Evolutionary conservation across 2,329 filamentous ascomycete genomes (phyloP).

Genomic region (Fusarium zealandicum): DNA sequence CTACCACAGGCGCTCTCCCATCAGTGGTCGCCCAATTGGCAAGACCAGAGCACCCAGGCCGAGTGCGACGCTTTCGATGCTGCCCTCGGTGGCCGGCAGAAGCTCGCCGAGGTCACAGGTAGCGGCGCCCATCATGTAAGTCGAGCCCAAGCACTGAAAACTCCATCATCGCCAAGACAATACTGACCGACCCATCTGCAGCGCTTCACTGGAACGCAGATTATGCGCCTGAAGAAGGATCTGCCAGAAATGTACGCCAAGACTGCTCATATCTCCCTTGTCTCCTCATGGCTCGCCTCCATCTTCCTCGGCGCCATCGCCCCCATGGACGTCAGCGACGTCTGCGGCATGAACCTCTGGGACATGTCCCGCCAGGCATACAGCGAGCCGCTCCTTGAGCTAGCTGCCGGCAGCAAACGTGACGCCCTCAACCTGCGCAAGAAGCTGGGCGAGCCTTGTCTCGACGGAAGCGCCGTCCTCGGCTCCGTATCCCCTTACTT

Average conservation of each 20-base stretch:
- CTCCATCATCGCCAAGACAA: slow-evolving; percentile 6
- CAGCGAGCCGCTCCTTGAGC: slow-evolving; percentile 76
- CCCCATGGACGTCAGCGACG: slow-evolving; percentile 91
- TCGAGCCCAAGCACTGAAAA: slow-evolving; percentile 7
- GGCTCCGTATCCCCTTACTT: slow-evolving; percentile 83
- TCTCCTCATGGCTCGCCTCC: slow-evolving; percentile 94
- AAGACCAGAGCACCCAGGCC: slow-evolving; percentile 91
- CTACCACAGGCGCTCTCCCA: slow-evolving; percentile 78
- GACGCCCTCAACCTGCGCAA: slow-evolving; percentile 68
- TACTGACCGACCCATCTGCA: slow-evolving; percentile 45
- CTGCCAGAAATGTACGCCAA: slow-evolving; percentile 81
- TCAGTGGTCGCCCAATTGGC: slow-evolving; percentile 94
- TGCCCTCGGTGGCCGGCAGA: slow-evolving; percentile 68
- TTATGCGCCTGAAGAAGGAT: slow-evolving; percentile 83
- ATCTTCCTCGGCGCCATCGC: slow-evolving; percentile 85
- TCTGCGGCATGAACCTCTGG: slow-evolving; percentile 97
- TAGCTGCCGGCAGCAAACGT: slow-evolving; percentile 73
- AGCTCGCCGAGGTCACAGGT: slow-evolving; percentile 81
- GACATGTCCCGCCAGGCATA: slow-evolving; percentile 79
- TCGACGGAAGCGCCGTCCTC: slow-evolving; percentile 81
- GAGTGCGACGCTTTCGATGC: slow-evolving; percentile 91
- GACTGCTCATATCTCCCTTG: slow-evolving; percentile 87
- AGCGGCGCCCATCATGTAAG: slow-evolving; percentile 93
- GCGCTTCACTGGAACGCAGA: slow-evolving; percentile 98
- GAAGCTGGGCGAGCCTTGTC: slow-evolving; percentile 82